These are phyloP conservation scores for Papiliotrema flavescens DNA, from an alignment of 1,284 basidiomycete species.

Conservation along the genomic window DNA sequence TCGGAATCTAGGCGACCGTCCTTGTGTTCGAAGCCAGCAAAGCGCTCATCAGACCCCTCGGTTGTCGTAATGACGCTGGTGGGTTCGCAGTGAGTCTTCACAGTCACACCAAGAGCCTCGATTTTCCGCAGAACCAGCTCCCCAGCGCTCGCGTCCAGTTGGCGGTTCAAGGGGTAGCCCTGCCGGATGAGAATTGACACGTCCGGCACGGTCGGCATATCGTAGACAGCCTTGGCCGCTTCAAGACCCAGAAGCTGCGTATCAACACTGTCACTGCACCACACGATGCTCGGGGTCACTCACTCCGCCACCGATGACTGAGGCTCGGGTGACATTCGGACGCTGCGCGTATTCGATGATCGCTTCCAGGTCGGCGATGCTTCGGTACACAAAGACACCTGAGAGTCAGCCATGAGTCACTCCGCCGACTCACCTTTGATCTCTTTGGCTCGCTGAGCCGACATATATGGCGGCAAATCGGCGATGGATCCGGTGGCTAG, in stretches of 20 bases:
- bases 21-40: slow-evolving; percentile 55
- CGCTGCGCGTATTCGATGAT: slow-evolving; percentile 60
- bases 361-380: slow-evolving; percentile 62
- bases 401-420: not conserved
- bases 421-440: slow-evolving; percentile 40
- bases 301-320: slow-evolving; percentile 65
- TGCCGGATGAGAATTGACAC: slow-evolving; percentile 60
- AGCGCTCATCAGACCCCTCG: slow-evolving; percentile 47
- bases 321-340: slow-evolving; percentile 53
- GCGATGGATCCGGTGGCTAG: slow-evolving; percentile 69
- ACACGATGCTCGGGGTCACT: slow-evolving; percentile 3
- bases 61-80: slow-evolving; percentile 21
- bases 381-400: slow-evolving; percentile 70
- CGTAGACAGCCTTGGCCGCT: slow-evolving; percentile 68
- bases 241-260: slow-evolving; percentile 61
- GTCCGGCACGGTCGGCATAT: slow-evolving; percentile 52
- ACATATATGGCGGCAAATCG: slow-evolving; percentile 62
- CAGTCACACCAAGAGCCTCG: slow-evolving; percentile 60
- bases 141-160: slow-evolving; percentile 66
- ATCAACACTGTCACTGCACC: not conserved
- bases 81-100: slow-evolving; percentile 49
- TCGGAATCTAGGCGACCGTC: slow-evolving; percentile 53
- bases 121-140: slow-evolving; percentile 67
- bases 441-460: slow-evolving; percentile 49
- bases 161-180: slow-evolving; percentile 63